Base-by-base conservation (phyloP, 2,329 filamentous ascomycete genomes). In the Sporothrix curviconia region DNA sequence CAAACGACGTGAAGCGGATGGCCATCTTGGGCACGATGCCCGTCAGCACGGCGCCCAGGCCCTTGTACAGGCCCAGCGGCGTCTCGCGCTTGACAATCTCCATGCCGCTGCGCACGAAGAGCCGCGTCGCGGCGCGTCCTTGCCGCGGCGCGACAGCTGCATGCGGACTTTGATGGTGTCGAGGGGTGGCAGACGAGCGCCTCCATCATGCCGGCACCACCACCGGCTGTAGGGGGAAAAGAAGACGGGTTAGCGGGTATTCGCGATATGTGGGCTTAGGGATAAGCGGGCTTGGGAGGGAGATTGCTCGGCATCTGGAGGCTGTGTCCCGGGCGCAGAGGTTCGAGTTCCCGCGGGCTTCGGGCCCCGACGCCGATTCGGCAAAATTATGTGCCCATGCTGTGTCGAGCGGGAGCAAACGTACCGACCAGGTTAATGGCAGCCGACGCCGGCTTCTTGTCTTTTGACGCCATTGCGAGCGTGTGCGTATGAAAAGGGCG, bases 11-110 rank as follows among this genome's bases (percentile, higher is more conserved):
- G 76, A 99, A 99, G 39, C 94, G 89, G 71, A 97, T 99, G 61
- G 94, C 94, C 94, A 99, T 99, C 76, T 99, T 99, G 56, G 94
- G 94, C 22, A 99, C 84, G 71, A 99, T 99, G 64, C 94, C 94
- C 24, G 92, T 96, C 59, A 97, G 73, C 42, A 99, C 94, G 56
- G 94, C 94, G 61, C 94, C 94, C n/a, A 99, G 83, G 64, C 94
- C 94, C 78, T 99, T 99, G 82, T 99, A 99, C 59, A 99, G 78
- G 62, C 89, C 94, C 36, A 99, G 78, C 1, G 91, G 90, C 14
- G 94, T 96, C 77, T 99, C 94, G 67, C 88, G 86, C 70, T 83
- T 83, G 56, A 96, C 84, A 66, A 99, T 97, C 66, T 95, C 89
- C 61, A 80, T 74, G 61, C 94, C 94, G 1, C 94, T 99, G 57